Conservation (phyloP, 495 filamentous ascomycete species). For the Bacidia rubella region DNA sequence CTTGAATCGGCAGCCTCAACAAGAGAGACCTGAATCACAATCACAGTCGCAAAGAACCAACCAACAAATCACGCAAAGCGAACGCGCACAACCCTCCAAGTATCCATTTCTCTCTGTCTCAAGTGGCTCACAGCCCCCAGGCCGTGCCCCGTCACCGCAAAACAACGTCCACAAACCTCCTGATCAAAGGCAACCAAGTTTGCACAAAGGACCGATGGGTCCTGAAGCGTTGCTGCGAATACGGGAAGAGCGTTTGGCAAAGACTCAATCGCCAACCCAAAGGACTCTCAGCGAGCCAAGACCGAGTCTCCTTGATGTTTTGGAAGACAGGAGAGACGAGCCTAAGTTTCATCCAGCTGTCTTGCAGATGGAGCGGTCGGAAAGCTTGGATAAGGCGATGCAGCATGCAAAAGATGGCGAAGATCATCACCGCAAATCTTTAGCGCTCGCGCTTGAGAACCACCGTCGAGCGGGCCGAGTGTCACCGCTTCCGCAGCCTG, state of each 20-base stretch:
- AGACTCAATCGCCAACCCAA: neutral
- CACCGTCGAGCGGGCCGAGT: constrained; percentile 35
- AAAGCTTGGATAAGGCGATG: neutral
- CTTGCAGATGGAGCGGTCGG: constrained; percentile 5
- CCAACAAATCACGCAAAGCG: neutral
- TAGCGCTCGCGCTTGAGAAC: constrained; percentile 30
- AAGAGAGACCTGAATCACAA: constrained; percentile 7
- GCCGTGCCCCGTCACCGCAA: neutral
- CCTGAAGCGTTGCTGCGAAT: constrained; percentile 10
- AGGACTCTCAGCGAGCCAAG: neutral
- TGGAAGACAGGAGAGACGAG: constrained; percentile 1
- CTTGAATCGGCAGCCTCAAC: constrained; percentile 6
- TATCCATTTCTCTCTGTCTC: constrained; percentile 15
- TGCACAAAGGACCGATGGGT: constrained; percentile 9
- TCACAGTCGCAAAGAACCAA: neutral
- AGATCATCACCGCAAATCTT: constrained; percentile 32
- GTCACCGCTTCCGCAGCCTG: constrained; percentile 83
- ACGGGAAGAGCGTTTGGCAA: constrained; percentile 9
- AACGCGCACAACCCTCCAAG: constrained; percentile 4
- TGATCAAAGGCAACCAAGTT: constrained; percentile 1
- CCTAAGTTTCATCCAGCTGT: constrained; percentile 2
- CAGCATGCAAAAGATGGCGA: constrained; percentile 44
- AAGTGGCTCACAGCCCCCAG: constrained; percentile 2
- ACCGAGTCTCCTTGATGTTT: constrained; percentile 1
- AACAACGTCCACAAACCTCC: neutral